Base-by-base conservation (phyloP, 495 filamentous ascomycete genomes). In the Aspergillus sclerotioniger region DNA sequence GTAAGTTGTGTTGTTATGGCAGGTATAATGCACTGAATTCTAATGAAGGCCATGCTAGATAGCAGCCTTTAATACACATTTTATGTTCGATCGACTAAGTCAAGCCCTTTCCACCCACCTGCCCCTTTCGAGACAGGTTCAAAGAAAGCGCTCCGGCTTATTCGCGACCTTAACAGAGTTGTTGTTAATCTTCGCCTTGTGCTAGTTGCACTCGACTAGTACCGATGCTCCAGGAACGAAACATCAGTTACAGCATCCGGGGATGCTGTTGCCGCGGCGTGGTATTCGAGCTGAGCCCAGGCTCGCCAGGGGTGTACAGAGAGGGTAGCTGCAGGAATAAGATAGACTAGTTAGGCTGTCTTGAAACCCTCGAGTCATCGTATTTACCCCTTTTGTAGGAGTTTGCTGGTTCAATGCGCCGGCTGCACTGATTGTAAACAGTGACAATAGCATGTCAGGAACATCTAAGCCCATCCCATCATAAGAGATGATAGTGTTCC, bases 111-210 rank as follows among this genome's bases (percentile, higher is more conserved):
- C 90, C 86, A 94, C 80, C 85, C 86, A 86, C 82, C 86, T 74
- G 78, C 73, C 79, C 82, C 86, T 93, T 76, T 93, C 89, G 74
- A 83, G 73, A 76, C 75, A 78, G 82, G 84, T 77, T 87, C 84
- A 87, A 25, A 86, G 86, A 82, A 84, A 84, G 79, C 80, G 89
- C 91, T 93, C 91, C 91, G 90, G 91, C 91, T 96, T 94, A 96
- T 91, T 94, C 85, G 89, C 83, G 87, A 86, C 87, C 88, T 70
- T 61, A 53, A 54, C 48, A 65, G 3, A 50, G 16, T 57, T 62
- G 55, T 57, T 58, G 55, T 75, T 67, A 20, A 68, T 84, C 74
- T 85, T 74, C 80, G 83, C 83, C 80, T 75, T 67, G 70, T 76
- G 72, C 73, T 63, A 62, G 58, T 35, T 54, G 71, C 74, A 74